Evolutionary conservation across 2,329 filamentous ascomycete genomes (phyloP), one percentile per base, ranked within the genome.

Genomic region (Lasiodiplodia theobromae): DNA sequence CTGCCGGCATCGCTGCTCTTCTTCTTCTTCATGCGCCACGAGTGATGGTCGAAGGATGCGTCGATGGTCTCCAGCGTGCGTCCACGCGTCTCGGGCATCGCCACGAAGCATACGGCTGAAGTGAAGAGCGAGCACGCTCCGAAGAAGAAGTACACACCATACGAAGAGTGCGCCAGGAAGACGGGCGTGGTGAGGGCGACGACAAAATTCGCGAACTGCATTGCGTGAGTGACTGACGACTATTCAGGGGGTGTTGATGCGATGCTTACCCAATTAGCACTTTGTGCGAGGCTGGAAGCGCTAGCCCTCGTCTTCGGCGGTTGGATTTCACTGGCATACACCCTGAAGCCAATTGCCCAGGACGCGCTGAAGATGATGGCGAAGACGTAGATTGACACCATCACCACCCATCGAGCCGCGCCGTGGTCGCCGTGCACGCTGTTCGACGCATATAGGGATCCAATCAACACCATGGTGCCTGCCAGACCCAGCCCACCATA

Each of bases 301-400:
- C 83, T 82, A 0, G 86, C 87, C 5, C 87, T 80, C 0, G 86
- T 88, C 49, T 83, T 78, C 3, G 82, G 79, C 0, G 86, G 86
- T 71, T 89, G 87, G 47, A 89, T 88, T 76, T 89, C 87, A 10
- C 83, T 82, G 0, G 84, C 82, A 68, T 88, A 89, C 7, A 89
- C 84, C 70, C 86, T 86, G 58, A 85, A 79, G 0, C 82, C 81
- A 16, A 90, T 84, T 0, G 80, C 86, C 86, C 87, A 89, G 0
- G 85, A 83, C 0, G 76, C 77, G 21, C 77, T 79, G 70, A 83
- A 87, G 0, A 79, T 77, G 10, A 86, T 74, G 0, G 82, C 81
- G 68, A 86, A 87, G 0, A 44, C 70, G 72, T 83, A 87, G 21
- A 87, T 83, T 6, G 77, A 76, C 1, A 84, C 78, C 18, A 87